These are phyloP conservation scores for Cytospora mali DNA, from an alignment of 2,329 filamentous ascomycete genomes.

Conservation along the genomic window DNA sequence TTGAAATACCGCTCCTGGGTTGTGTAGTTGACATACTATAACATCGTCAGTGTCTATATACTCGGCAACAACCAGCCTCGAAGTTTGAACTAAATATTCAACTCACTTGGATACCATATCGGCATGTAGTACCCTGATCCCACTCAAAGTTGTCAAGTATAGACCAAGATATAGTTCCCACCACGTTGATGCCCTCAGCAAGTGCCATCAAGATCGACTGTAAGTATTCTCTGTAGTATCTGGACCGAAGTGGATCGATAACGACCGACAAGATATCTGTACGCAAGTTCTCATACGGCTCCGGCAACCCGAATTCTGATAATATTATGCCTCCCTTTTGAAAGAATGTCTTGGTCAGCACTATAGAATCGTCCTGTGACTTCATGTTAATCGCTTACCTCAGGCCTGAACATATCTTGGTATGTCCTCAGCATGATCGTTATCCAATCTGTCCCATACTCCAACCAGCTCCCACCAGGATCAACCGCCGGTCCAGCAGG, in stretches of 20 bases:
- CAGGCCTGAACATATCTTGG: constrained; percentile 17
- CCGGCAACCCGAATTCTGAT: constrained; percentile 15
- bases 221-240: constrained; percentile 18
- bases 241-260: constrained; percentile 10
- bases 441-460: constrained; percentile 12
- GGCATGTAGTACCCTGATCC: constrained; percentile 11
- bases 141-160: constrained; percentile 14
- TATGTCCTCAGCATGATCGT: constrained; percentile 9
- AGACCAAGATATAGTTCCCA: constrained; percentile 9
- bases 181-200: constrained; percentile 10
- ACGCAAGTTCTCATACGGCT: constrained; percentile 5
- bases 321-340: constrained; percentile 11
- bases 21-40: constrained; percentile 13
- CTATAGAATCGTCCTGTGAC: neutral
- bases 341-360: neutral
- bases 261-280: constrained; percentile 12
- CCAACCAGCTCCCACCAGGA: constrained; percentile 13
- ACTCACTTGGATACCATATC: constrained; percentile 17
- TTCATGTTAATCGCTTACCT: neutral
- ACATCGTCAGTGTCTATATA: neutral
- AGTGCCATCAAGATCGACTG: constrained; percentile 15
- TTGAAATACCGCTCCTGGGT: constrained; percentile 19
- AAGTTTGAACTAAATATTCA: neutral
- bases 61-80: too few species aligned
- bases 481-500: constrained; percentile 15